These are phyloP conservation scores for Cladosporium cucumerinum DNA, from an alignment of 2,329 filamentous ascomycete genomes.

Conservation along the genomic window DNA sequence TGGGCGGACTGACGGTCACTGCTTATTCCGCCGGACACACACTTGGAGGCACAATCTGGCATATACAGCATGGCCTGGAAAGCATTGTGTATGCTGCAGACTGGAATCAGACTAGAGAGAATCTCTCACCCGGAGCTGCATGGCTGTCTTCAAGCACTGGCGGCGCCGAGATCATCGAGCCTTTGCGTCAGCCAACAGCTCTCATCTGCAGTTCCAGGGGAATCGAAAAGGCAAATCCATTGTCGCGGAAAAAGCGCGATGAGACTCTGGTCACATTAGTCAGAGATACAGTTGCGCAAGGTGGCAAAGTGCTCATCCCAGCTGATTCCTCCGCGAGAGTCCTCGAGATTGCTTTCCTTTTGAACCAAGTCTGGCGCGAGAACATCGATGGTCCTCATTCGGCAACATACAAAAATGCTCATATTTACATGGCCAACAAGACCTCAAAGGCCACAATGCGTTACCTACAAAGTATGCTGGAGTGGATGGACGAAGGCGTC, in stretches of 20 bases:
- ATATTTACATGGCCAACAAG: conserved; percentile 77
- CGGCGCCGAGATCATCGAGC: conserved; percentile 87
- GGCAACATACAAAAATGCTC: conserved; percentile 51
- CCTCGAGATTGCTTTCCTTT: conserved; percentile 82
- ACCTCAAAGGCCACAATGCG: conserved; percentile 86
- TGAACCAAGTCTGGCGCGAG: conserved; percentile 86
- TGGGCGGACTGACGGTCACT: conserved; percentile 89
- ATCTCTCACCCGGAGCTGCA: conserved; percentile 87
- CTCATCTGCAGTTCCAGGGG: conserved; percentile 88
- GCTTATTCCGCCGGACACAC: conserved; percentile 97
- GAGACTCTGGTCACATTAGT: conserved; percentile 82
- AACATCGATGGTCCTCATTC: conserved; percentile 31
- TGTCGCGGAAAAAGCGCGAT: conserved; percentile 74
- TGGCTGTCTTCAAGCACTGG: conserved; percentile 85
- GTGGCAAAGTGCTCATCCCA: conserved; percentile 88
- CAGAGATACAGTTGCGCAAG: conserved; percentile 70
- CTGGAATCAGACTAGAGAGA: conserved; percentile 97
- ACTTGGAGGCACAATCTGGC: conserved; percentile 96
- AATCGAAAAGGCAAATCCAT: conserved; percentile 62
- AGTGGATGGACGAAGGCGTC: conserved; percentile 98
- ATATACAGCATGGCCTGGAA: conserved; percentile 93
- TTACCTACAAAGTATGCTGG: conserved; percentile 90
- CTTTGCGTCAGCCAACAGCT: conserved; percentile 87
- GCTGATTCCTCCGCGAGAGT: conserved; percentile 95
- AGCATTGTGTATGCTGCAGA: conserved; percentile 97